Percentiles rank a stretch among this genome's conserved stretches.
Evolutionary conservation across 352 stramenopile species (phyloP).

Genomic region (Phytophthora idaei): DNA sequence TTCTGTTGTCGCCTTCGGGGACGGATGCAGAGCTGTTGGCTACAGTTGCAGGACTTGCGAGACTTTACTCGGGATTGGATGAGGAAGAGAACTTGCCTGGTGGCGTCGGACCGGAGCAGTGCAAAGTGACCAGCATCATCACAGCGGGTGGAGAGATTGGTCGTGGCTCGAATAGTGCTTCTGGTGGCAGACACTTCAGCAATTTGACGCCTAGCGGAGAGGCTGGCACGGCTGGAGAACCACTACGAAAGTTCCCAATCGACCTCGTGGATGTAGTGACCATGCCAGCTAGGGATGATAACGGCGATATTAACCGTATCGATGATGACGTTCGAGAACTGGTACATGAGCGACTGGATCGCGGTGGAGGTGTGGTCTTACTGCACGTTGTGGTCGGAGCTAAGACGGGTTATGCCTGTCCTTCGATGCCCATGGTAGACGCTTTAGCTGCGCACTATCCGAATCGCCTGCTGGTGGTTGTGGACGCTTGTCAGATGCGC

Average conservation of each 20-base stretch:
- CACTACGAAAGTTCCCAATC: conserved; percentile 63
- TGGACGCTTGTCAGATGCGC: conserved; percentile 90
- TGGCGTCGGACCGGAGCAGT: conserved; percentile 32
- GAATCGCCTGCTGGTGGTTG: conserved; percentile 78
- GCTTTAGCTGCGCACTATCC: conserved; percentile 57
- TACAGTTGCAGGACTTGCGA: conserved; percentile 68
- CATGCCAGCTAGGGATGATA: conserved; percentile 58
- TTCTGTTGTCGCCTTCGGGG: conserved; percentile 83
- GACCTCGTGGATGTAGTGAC: conserved; percentile 72
- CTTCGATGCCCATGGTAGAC: conserved; percentile 70
- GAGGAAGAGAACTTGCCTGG: conserved; percentile 34
- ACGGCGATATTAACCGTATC: conserved; percentile 56
- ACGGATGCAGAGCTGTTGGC: conserved; percentile 88
- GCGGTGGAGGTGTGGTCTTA: conserved; percentile 60
- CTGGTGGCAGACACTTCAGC: conserved; percentile 82
- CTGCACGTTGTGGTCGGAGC: conserved; percentile 87
- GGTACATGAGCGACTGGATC: conserved; percentile 53
- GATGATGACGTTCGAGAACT: conserved; percentile 50
- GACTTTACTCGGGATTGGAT: conserved; percentile 56
- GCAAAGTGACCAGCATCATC: conserved; percentile 86
- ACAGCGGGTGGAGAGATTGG: conserved; percentile 86
- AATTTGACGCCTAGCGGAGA: conserved; percentile 79
- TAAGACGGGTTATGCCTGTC: conserved; percentile 86
- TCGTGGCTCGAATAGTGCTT: conserved; percentile 76
- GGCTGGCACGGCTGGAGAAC: conserved; percentile 40